Conservation (phyloP, 2,329 filamentous ascomycete genomes). For the Colletotrichum sojae region DNA sequence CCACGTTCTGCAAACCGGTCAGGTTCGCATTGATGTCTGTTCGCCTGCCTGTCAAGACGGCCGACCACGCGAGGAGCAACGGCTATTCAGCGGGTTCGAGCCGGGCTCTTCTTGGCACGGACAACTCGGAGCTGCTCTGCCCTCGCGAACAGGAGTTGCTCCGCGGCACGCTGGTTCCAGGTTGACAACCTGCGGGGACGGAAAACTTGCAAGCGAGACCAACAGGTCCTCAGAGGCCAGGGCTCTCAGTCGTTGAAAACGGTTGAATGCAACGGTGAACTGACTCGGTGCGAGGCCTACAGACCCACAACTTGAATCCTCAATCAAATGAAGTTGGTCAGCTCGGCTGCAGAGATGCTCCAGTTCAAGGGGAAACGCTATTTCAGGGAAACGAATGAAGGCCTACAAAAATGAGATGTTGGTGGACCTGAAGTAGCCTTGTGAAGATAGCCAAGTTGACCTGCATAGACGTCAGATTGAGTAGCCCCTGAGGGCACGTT, state of each 20-base stretch:
- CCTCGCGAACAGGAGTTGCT: not conserved
- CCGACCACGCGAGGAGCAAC: conserved; percentile 10
- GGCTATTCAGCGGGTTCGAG: conserved; percentile 3
- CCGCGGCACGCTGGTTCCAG: not conserved
- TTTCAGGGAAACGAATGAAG: not conserved
- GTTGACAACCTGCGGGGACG: not conserved
- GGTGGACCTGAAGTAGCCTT: no score
- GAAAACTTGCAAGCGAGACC: not conserved
- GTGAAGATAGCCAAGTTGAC: no score
- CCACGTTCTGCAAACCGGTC: not conserved
- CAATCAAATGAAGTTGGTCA: conserved; percentile 3
- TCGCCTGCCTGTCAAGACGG: not conserved
- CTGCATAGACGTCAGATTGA: no score
- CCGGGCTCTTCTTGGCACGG: conserved; percentile 4
- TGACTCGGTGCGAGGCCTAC: conserved; percentile 15
- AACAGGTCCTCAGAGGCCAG: not conserved
- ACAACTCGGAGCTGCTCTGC: conserved; percentile 16
- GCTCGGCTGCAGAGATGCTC: not conserved
- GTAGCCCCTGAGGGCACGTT: no score
- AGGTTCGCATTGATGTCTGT: not conserved
- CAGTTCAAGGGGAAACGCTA: not conserved
- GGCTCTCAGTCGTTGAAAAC: not conserved
- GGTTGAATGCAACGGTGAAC: conserved; percentile 4
- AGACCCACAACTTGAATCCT: not conserved
- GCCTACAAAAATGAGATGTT: no score